Percentiles rank a stretch among this genome's conserved stretches.
Evolutionary conservation across 495 filamentous ascomycete genomes (phyloP).

Genomic region (Pseudevernia furfuracea): DNA sequence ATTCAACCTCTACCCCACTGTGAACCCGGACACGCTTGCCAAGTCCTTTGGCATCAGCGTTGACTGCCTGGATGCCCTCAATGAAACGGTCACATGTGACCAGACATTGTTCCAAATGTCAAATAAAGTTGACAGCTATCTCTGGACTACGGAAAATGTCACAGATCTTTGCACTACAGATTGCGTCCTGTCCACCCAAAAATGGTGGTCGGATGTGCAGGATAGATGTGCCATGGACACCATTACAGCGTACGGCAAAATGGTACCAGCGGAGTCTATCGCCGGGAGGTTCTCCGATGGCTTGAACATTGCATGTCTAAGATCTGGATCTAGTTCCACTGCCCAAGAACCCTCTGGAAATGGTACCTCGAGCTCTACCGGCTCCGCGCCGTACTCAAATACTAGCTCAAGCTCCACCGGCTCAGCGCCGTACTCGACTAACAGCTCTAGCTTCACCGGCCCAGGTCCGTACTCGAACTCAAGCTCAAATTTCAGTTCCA

Average conservation of each 20-base stretch:
- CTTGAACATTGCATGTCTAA: slow-evolving; percentile 18
- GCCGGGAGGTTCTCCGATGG: slow-evolving; percentile 17
- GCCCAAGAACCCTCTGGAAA: too few relatives aligned
- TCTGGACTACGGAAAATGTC: slow-evolving; percentile 17
- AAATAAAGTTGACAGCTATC: slow-evolving; percentile 16
- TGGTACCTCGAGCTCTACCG: not conserved
- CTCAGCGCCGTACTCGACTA: not conserved
- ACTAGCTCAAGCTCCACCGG: not conserved
- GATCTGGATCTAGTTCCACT: not conserved
- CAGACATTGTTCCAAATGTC: slow-evolving; percentile 18
- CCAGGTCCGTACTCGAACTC: not conserved
- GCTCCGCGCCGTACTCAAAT: not conserved
- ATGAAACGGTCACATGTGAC: slow-evolving; percentile 18
- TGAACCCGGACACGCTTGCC: slow-evolving; percentile 18
- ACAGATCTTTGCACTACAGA: slow-evolving; percentile 17
- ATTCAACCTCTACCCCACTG: slow-evolving; percentile 20
- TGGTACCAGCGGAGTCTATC: slow-evolving; percentile 16
- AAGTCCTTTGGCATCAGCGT: slow-evolving; percentile 14
- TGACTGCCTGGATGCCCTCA: slow-evolving; percentile 20
- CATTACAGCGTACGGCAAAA: slow-evolving; percentile 14
- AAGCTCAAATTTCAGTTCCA: not conserved
- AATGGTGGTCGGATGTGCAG: slow-evolving; percentile 14
- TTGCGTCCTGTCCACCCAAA: slow-evolving; percentile 6
- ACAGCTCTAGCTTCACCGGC: not conserved
- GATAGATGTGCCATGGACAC: slow-evolving; percentile 13